Percentiles rank a stretch among this genome's conserved stretches.
Conservation (phyloP, 2,329 filamentous ascomycete genomes). For the Cephalotrichum gorgonifer region DNA sequence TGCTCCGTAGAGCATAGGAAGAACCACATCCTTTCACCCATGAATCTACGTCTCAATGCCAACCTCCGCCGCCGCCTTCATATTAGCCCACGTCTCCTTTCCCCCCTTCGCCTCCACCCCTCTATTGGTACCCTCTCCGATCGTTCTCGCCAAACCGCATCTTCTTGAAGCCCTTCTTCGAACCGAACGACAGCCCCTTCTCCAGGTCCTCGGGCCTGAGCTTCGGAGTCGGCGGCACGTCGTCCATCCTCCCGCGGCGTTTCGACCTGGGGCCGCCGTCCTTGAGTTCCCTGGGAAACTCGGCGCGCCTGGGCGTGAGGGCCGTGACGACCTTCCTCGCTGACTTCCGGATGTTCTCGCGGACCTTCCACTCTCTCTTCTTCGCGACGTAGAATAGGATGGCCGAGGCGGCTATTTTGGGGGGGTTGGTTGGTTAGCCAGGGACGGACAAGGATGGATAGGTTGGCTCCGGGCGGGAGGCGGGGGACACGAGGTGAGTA, state of each 20-base stretch:
- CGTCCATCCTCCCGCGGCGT: conserved; percentile 37
- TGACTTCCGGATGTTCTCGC: conserved; percentile 60
- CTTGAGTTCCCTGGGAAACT: conserved; percentile 50
- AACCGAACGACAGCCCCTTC: conserved; percentile 34
- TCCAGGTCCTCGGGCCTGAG: conserved; percentile 46
- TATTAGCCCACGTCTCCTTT: not conserved
- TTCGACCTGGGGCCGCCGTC: conserved; percentile 16
- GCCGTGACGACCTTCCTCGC: conserved; percentile 50
- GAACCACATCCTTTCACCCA: too few relatives aligned
- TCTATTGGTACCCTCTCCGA: not conserved
- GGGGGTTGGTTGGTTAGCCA: conserved; percentile 8
- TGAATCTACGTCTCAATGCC: too few relatives aligned
- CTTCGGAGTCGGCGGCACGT: conserved; percentile 49
- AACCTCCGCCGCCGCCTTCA: too few relatives aligned
- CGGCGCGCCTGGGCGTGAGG: conserved; percentile 49
- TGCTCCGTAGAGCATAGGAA: too few relatives aligned
- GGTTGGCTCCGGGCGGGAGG: too few relatives aligned
- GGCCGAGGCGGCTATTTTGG: conserved; percentile 22
- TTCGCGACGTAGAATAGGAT: conserved; percentile 71
- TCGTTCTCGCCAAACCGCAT: conserved; percentile 14
- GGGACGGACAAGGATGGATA: not conserved
- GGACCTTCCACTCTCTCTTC: conserved; percentile 74
- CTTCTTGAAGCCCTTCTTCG: conserved; percentile 11
- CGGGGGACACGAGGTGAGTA: too few relatives aligned
- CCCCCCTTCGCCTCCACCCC: not conserved